A percentile compares a stretch with the other conserved stretches of the same genome.
phyloP scores from a whole-genome alignment of 176 grass and related monocot species.

The Bolboschoenus planiculmis region DNA sequence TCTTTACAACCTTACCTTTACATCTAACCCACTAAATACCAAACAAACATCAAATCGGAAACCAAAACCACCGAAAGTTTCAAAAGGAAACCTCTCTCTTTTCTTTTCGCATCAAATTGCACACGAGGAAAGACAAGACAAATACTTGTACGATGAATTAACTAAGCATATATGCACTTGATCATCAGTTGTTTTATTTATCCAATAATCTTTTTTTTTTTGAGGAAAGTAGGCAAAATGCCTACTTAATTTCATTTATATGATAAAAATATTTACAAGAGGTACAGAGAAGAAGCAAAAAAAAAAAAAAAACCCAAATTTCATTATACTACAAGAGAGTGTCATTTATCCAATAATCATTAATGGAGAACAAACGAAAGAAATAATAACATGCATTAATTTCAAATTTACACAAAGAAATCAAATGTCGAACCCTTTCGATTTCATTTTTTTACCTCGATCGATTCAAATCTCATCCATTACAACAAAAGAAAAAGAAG shows the following conservation, averaged over 20 bases:
- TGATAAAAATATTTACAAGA: no score
- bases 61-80: constrained; percentile 13
- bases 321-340: no score
- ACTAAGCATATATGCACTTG: constrained; percentile 5
- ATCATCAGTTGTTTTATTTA: neutral
- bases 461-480: constrained; percentile 8
- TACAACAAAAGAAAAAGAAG: neutral
- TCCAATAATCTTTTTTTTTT: no score
- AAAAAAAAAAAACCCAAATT: no score
- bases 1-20: constrained; percentile 16
- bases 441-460: neutral
- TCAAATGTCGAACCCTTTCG: neutral
- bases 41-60: neutral
- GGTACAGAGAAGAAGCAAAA: no score
- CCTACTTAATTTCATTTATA: no score
- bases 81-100: neutral
- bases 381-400: neutral
- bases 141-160: neutral
- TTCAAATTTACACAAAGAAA: neutral
- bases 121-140: neutral
- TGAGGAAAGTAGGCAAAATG: no score
- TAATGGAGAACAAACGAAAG: neutral
- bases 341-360: no score
- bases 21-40: constrained; percentile 9
- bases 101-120: neutral